phyloP scores from a whole-genome alignment of 139 green algal genomes.

The Chlamydomonas asymmetrica region DNA sequence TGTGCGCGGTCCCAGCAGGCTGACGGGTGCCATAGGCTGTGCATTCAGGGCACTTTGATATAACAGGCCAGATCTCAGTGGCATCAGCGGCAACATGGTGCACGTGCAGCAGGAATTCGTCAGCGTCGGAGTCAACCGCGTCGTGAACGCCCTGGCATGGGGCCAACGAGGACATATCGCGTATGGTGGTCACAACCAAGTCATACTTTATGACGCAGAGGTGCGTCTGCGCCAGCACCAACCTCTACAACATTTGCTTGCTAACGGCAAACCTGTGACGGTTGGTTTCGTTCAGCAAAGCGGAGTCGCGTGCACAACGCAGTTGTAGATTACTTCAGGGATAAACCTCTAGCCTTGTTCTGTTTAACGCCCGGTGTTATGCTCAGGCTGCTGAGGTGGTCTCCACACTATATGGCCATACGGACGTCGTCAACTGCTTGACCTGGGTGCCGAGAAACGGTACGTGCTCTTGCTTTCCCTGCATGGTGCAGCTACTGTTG shows the following conservation, averaged over 20 bases:
- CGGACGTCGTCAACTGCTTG: slow-evolving; percentile 74
- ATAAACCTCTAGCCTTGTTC: background rate
- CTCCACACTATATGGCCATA: slow-evolving; percentile 72
- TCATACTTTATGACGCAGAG: slow-evolving; percentile 72
- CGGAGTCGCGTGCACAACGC: background rate
- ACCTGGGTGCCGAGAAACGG: slow-evolving; percentile 61
- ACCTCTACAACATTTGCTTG: background rate
- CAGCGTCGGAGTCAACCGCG: slow-evolving; percentile 70
- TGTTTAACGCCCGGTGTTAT: background rate
- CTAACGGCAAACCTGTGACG: background rate
- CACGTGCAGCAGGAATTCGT: no score
- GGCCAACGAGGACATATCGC: slow-evolving; percentile 62
- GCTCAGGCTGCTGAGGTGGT: slow-evolving; percentile 55
- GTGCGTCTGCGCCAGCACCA: slow-evolving; percentile 42
- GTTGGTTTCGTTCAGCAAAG: background rate
- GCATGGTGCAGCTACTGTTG: background rate
- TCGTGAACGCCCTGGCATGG: slow-evolving; percentile 67
- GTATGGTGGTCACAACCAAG: slow-evolving; percentile 65
- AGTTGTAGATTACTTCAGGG: background rate
- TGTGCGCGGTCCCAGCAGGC: no score
- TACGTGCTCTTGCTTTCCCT: background rate
- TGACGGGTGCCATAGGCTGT: no score
- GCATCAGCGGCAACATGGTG: no score
- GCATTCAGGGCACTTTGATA: no score
- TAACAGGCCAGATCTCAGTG: no score